phyloP scores from a whole-genome alignment of 495 filamentous ascomycete genomes.

The Penicillium cataractarum region DNA sequence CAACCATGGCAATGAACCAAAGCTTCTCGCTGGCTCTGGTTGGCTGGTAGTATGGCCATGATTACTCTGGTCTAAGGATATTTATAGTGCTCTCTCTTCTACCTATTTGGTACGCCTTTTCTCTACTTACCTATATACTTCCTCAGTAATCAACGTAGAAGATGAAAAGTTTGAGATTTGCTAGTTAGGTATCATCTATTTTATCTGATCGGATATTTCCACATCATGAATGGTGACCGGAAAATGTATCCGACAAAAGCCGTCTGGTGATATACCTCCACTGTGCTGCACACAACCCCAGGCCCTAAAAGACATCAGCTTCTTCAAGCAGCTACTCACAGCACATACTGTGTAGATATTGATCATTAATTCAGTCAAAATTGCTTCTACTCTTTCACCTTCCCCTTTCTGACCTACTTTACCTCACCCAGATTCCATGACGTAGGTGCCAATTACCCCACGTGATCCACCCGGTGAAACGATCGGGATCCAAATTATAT shows the following conservation, averaged over 20 bases:
- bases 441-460: not conserved
- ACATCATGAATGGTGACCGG: not conserved
- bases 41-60: not conserved
- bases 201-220: too few relatives aligned
- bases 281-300: too few relatives aligned
- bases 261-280: too few relatives aligned
- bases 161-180: not conserved
- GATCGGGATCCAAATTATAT: not conserved
- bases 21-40: constrained; percentile 29
- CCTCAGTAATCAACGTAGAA: not conserved
- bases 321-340: too few relatives aligned
- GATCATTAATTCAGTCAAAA: too few relatives aligned
- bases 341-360: too few relatives aligned
- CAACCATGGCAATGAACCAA: constrained; percentile 24
- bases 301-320: too few relatives aligned
- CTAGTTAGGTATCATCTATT: too few relatives aligned
- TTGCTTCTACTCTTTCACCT: too few relatives aligned
- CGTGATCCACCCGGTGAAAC: constrained; percentile 11
- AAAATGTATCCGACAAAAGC: not conserved
- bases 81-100: not conserved
- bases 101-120: not conserved
- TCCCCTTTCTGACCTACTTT: too few relatives aligned
- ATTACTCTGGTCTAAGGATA: not conserved
- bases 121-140: not conserved
- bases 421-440: not conserved